phyloP scores from a whole-genome alignment of 2,329 filamentous ascomycete species.

The Colletotrichum cordylinicola region DNA sequence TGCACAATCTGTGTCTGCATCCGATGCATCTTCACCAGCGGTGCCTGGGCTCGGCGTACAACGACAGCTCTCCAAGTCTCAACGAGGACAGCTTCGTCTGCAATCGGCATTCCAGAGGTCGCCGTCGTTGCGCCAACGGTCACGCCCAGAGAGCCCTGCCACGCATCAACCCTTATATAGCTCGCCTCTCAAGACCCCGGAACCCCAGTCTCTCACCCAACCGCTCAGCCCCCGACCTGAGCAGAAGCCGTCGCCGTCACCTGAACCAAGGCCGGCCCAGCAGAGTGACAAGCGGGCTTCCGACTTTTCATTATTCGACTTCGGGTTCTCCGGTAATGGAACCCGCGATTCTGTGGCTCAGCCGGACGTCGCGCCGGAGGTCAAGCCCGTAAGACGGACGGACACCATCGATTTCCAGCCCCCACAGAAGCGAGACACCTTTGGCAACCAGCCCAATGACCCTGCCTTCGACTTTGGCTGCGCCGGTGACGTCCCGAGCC shows the following conservation, averaged over 20 bases:
- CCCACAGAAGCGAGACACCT: not conserved
- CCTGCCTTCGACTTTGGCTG: not conserved
- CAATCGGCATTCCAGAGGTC: conserved; percentile 7
- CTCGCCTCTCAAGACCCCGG: not conserved
- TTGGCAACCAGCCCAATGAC: not conserved
- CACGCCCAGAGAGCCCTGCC: not conserved
- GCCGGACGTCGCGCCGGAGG: not conserved
- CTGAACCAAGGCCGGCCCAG: not conserved
- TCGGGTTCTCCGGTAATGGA: not conserved
- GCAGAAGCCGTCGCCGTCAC: not conserved
- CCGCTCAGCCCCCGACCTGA: not conserved
- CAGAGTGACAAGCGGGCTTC: not conserved
- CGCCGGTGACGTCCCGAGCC: not conserved
- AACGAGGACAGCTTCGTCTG: conserved; percentile 5
- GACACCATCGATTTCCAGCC: not conserved
- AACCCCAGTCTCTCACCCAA: not conserved
- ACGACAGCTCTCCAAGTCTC: conserved; percentile 12
- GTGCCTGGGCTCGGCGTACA: not conserved
- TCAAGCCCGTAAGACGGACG: not conserved
- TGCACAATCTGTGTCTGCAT: not conserved
- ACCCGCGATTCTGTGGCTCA: not conserved
- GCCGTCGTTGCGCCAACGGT: not conserved
- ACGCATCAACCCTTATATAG: not conserved
- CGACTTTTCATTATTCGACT: not conserved
- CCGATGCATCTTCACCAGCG: not conserved